Percentiles rank a stretch among this genome's conserved stretches.
Conservation (phyloP, 805 yeast genomes). For the Suhomyces canberraensis region DNA sequence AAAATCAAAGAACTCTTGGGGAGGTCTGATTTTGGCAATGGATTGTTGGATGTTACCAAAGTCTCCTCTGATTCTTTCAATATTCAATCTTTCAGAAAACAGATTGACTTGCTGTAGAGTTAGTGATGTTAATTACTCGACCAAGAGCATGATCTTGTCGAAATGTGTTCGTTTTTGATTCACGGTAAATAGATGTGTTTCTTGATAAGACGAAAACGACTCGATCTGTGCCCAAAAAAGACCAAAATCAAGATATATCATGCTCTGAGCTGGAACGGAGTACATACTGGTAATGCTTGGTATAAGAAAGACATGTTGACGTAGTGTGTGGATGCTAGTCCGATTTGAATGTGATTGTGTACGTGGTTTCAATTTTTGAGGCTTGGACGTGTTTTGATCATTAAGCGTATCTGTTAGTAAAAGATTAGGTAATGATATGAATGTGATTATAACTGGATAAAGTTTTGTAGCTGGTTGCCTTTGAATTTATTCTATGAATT, state of each 20-base stretch:
- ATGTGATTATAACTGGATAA: too few relatives aligned
- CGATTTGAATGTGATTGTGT: not conserved
- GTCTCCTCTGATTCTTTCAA: slow-evolving; percentile 23
- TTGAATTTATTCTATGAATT: too few relatives aligned
- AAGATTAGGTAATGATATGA: too few relatives aligned
- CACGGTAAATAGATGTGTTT: too few relatives aligned
- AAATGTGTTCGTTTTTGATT: too few relatives aligned
- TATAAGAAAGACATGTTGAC: slow-evolving; percentile 7
- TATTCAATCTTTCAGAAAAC: slow-evolving; percentile 21
- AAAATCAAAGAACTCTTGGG: slow-evolving; percentile 90
- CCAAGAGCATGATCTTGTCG: too few relatives aligned
- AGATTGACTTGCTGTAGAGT: slow-evolving; percentile 12
- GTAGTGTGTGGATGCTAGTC: not conserved
- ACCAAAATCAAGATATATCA: too few relatives aligned
- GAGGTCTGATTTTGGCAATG: slow-evolving; percentile 74
- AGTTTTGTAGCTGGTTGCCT: too few relatives aligned
- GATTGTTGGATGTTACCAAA: slow-evolving; percentile 52
- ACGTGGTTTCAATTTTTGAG: slow-evolving; percentile 2
- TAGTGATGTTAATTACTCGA: too few relatives aligned
- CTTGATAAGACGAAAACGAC: not conserved
- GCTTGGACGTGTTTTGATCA: slow-evolving; percentile 3
- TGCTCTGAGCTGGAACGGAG: too few relatives aligned
- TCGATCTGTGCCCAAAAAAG: too few relatives aligned
- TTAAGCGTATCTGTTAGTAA: not conserved
- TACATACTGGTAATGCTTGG: slow-evolving; percentile 8